Evolutionary conservation across 352 stramenopile genomes (phyloP).

Genomic region (Blastocystis sp.): DNA sequence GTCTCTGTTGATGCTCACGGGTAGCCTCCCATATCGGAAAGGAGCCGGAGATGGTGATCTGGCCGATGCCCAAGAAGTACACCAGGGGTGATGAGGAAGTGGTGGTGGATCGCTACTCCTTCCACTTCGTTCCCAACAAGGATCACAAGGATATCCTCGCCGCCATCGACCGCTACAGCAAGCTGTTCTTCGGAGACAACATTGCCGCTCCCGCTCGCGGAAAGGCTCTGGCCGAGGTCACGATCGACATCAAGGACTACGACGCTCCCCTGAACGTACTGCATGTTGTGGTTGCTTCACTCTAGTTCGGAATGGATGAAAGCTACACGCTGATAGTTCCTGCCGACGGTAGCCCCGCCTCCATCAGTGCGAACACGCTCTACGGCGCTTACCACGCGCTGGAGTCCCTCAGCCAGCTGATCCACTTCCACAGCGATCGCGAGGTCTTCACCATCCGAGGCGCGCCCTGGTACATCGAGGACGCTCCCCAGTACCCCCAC

Average conservation of each 20-base stretch:
- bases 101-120: constrained; percentile 20
- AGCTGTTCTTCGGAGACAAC: constrained; percentile 59
- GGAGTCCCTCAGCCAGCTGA: constrained; percentile 79
- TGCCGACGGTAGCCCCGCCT: constrained; percentile 34
- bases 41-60: constrained; percentile 71
- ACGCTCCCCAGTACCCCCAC: constrained; percentile 78
- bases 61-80: constrained; percentile 69
- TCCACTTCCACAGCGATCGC: constrained; percentile 77
- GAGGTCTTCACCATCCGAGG: constrained; percentile 73
- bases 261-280: constrained; percentile 42
- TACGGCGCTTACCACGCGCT: constrained; percentile 79
- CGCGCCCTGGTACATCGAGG: constrained; percentile 75
- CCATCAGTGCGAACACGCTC: constrained; percentile 77
- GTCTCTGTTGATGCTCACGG: background rate
- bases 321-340: constrained; percentile 75
- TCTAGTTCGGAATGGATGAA: constrained; percentile 76
- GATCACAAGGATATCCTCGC: constrained; percentile 29
- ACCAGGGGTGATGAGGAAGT: constrained; percentile 7
- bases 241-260: constrained; percentile 46
- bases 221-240: background rate
- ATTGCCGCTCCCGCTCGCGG: background rate
- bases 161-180: constrained; percentile 59
- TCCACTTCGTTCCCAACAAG: constrained; percentile 60
- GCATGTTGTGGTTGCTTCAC: background rate
- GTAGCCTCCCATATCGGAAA: constrained; percentile 60